Evolutionary conservation across 306 rosid species (phyloP).

Genomic region (Senna siamea): DNA sequence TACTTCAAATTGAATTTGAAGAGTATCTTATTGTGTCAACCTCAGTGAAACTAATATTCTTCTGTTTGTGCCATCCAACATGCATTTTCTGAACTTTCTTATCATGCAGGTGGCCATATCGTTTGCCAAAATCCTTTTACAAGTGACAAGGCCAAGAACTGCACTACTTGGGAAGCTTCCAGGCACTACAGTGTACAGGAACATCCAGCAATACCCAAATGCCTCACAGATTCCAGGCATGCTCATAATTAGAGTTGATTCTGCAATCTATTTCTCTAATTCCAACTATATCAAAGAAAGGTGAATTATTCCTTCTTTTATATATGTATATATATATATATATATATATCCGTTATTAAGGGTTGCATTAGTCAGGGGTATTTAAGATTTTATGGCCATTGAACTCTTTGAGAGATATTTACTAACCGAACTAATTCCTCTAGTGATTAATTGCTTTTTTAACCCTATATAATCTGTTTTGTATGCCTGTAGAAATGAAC

Average conservation of each 20-base stretch:
- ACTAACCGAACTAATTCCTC: no score
- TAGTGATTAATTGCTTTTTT: neutral
- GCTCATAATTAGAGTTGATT: conserved; percentile 77
- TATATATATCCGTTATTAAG: no score
- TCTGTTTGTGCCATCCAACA: neutral
- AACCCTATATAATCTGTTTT: neutral
- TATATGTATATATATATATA: no score
- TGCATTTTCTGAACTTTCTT: neutral
- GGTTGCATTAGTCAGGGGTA: no score
- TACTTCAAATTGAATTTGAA: no score
- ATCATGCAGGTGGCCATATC: conserved; percentile 66
- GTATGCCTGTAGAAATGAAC: neutral
- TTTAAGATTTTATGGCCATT: no score
- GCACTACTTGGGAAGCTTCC: conserved; percentile 80
- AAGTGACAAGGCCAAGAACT: conserved; percentile 83
- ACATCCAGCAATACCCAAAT: conserved; percentile 66
- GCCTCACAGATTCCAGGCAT: conserved; percentile 60
- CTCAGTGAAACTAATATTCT: neutral
- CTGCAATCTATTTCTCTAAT: conserved; percentile 88
- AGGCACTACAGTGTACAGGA: conserved; percentile 59
- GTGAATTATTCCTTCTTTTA: conserved; percentile 34
- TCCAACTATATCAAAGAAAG: conserved; percentile 85
- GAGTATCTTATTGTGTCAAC: no score
- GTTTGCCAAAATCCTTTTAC: conserved; percentile 70
- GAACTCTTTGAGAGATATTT: no score